Evolutionary conservation across 345 rosid species (phyloP), one percentile per base, ranked within the genome.

Genomic region (Dipteronia dyeriana): DNA sequence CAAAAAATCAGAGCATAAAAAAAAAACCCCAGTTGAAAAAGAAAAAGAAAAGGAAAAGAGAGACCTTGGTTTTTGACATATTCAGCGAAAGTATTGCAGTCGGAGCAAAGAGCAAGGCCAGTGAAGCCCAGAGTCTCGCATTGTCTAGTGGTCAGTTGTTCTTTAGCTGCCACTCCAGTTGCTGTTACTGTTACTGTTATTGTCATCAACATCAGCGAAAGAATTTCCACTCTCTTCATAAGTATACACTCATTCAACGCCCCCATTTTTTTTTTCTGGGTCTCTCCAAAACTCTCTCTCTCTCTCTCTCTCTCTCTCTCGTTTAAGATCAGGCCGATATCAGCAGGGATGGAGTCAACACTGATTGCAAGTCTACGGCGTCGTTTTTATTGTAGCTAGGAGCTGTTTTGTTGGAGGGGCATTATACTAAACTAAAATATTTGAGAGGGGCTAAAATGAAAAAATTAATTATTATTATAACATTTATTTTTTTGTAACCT

Each of bases 31-130:
- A 41, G 45, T 17, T 14, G 17, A 43, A 25, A 53, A 70, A 9
- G 49, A 45, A 45, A 45, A 41, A 11, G 17, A 43, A 25, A 53
- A 70, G 1, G 49, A 45, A 45, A 45, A 41, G 45, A 61, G 51
- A 22, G 23, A 92, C 99, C 99, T 90, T 89, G 87, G 72, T 94
- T 87, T 86, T 94, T 96, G 79, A 96, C 95, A 80, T 92, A 96
- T 84, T 96, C 98, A 31, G 94, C 82, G 41, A 93, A 86, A 31
- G 98, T 83, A 78, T 84, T 86, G 80, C 99, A 95, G 84, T 96
- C 98, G 75, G 98, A 96, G 83, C 99, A 96, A 69, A 96, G 94
- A 72, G 99, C 99, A 69, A 92, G 92, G 38, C 98, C 99, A 0
- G 97, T 88, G 66, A 96, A 94, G n/a, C 97, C 98, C 62, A 96